Base-by-base conservation (phyloP, 2,329 filamentous ascomycete species). In the Boeremia lycopersici region DNA sequence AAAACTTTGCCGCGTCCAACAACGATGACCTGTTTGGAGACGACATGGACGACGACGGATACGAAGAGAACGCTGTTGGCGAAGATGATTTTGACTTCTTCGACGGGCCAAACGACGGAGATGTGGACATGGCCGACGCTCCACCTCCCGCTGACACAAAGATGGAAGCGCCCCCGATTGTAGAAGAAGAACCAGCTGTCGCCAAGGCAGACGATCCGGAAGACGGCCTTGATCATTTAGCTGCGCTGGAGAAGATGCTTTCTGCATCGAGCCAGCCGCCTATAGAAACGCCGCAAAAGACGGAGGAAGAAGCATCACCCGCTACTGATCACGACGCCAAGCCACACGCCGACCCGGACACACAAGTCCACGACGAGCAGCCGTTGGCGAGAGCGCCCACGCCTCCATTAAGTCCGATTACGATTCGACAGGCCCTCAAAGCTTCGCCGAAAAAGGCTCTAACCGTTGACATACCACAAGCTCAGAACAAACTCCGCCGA, bases 31-130 rank as follows among this genome's bases (percentile, higher is more conserved):
- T 91, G 5, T 90, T 90, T 66, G 65, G 59, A 40, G 88, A 90
- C 48, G 88, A 90, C 49, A 80, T 89, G 61, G 86, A 86, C 11
- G 84, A 83, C 8, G 87, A 90, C 61, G 84, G 88, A 62, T 91
- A 90, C 73, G 86, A 82, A n/a, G 84, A 86, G n/a, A 83, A 85
- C 59, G 84, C 78, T n/a, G 79, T 93, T n/a, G 92, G 88, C 1
- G 90, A 95, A 63, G 89, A 86, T 6, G 90, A 95, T 68, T 93
- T 93, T 70, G 90, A 84, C 69, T 93, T 93, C 72, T 93, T 93
- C 63, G 89, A 93, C 64, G 86, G 89, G 57, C 81, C 81, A 2
- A 77, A 76, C 41, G 77, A 71, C 36, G 73, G 71, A n/a, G 71
- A 73, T 26, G 59, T 70, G 19, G 67, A 72, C 23, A 74, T 76